These are phyloP conservation scores for Apophysomyces elegans DNA, from an alignment of 371 early-diverging fungal genomes.

Conservation along the genomic window DNA sequence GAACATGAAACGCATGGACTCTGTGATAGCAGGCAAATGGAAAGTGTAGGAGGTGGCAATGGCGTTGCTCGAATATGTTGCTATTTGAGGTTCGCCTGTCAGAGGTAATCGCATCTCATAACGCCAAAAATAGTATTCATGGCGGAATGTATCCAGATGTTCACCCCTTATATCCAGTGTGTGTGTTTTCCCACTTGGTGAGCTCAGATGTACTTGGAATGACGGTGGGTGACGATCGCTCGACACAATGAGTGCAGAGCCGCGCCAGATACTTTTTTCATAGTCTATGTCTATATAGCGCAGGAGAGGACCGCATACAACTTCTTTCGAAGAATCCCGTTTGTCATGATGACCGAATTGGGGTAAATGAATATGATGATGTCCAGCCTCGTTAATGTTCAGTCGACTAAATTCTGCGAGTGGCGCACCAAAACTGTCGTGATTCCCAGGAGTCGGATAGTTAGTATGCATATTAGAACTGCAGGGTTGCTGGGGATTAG, in stretches of 20 bases:
- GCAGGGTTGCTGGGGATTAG: not conserved
- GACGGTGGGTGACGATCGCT: slow-evolving; percentile 27
- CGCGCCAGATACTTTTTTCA: slow-evolving; percentile 28
- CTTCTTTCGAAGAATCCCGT: slow-evolving; percentile 6
- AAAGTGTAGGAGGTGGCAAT: slow-evolving; percentile 30
- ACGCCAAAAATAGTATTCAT: slow-evolving; percentile 43
- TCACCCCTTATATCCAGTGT: slow-evolving; percentile 22
- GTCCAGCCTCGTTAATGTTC: slow-evolving; percentile 3
- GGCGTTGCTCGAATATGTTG: slow-evolving; percentile 24
- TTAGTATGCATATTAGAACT: not conserved
- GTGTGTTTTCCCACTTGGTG: slow-evolving; percentile 13
- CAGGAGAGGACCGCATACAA: slow-evolving; percentile 41
- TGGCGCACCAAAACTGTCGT: slow-evolving; percentile 9
- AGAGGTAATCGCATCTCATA: slow-evolving; percentile 37
- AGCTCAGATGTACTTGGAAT: slow-evolving; percentile 16
- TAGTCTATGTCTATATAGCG: slow-evolving; percentile 40
- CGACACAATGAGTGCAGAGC: slow-evolving; percentile 40
- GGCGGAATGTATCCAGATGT: slow-evolving; percentile 30
- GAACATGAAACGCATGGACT: slow-evolving; percentile 62
- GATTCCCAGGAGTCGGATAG: not conserved
- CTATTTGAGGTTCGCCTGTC: slow-evolving; percentile 27
- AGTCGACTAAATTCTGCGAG: slow-evolving; percentile 17
- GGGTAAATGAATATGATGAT: not conserved
- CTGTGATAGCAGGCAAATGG: slow-evolving; percentile 41
- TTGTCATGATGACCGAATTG: not conserved